phyloP scores from a whole-genome alignment of 2,329 filamentous ascomycete species.

The Metarhizium humberi region DNA sequence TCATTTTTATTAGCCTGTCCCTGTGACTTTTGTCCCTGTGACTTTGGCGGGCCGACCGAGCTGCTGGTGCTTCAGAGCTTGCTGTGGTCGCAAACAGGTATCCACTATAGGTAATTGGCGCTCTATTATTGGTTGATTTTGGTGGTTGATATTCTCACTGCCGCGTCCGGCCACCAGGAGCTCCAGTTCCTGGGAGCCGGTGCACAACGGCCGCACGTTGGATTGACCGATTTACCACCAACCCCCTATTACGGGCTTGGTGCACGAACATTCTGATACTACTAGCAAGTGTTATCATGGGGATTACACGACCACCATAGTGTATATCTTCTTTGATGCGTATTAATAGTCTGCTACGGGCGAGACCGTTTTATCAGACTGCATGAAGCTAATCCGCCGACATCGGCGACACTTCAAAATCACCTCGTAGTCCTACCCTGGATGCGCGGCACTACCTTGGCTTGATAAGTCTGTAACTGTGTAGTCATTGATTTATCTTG shows the following conservation, averaged over 20 bases:
- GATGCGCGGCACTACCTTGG: neutral
- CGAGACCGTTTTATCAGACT: neutral
- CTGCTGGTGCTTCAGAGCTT: neutral
- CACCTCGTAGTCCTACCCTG: neutral
- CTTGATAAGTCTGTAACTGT: neutral
- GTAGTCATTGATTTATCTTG: neutral
- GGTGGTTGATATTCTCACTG: neutral
- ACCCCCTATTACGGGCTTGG: no score
- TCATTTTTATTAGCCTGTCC: conserved; percentile 17
- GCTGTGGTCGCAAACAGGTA: neutral
- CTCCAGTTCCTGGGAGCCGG: neutral
- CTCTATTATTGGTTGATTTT: conserved; percentile 5
- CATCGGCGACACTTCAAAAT: neutral
- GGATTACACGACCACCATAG: no score
- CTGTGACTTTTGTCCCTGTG: conserved; percentile 16
- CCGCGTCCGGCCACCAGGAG: neutral
- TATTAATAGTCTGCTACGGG: neutral
- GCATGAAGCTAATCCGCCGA: neutral
- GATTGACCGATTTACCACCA: no score
- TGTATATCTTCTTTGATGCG: no score
- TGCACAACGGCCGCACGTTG: no score
- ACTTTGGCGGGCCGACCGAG: neutral
- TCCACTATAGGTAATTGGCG: conserved; percentile 10
- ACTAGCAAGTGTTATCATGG: no score
- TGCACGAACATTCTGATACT: no score